phyloP scores from a whole-genome alignment of 2,329 filamentous ascomycete species.

The Colletotrichum tamarilloi region DNA sequence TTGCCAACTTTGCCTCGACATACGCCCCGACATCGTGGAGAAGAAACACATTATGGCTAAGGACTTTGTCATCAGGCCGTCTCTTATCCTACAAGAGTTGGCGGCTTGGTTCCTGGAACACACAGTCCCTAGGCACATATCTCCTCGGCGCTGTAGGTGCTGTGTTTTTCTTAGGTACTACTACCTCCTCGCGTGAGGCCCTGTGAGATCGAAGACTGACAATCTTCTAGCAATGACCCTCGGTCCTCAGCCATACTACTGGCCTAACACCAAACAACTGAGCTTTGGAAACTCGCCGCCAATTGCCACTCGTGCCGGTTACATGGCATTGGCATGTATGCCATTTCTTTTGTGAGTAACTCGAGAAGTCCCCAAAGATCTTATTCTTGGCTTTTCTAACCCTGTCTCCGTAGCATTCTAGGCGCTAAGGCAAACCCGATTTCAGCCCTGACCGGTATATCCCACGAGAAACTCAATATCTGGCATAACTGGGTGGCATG shows the following conservation, averaged over 20 bases:
- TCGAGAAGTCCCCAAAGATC: no score
- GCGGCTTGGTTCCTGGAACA: constrained; percentile 48
- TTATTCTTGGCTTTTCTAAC: background rate
- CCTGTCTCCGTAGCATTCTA: constrained; percentile 47
- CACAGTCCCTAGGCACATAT: constrained; percentile 56
- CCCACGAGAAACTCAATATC: constrained; percentile 68
- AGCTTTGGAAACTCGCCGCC: constrained; percentile 63
- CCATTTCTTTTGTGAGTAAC: constrained; percentile 58
- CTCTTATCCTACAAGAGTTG: constrained; percentile 40
- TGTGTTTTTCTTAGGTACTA: constrained; percentile 55
- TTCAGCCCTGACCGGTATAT: constrained; percentile 63
- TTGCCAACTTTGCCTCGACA: constrained; percentile 50
- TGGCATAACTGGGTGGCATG: constrained; percentile 66
- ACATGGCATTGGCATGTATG: constrained; percentile 61
- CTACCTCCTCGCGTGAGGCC: background rate
- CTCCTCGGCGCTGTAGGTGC: constrained; percentile 52
- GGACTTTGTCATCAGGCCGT: constrained; percentile 16
- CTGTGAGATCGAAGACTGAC: background rate
- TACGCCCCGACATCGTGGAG: constrained; percentile 50
- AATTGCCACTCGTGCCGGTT: constrained; percentile 62
- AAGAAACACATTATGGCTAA: constrained; percentile 9
- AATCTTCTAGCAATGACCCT: constrained; percentile 50
- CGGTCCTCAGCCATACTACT: constrained; percentile 65
- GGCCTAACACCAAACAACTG: constrained; percentile 54
- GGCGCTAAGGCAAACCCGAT: constrained; percentile 68